phyloP scores from a whole-genome alignment of 2,329 filamentous ascomycete species.

The Orbilia oligospora region DNA sequence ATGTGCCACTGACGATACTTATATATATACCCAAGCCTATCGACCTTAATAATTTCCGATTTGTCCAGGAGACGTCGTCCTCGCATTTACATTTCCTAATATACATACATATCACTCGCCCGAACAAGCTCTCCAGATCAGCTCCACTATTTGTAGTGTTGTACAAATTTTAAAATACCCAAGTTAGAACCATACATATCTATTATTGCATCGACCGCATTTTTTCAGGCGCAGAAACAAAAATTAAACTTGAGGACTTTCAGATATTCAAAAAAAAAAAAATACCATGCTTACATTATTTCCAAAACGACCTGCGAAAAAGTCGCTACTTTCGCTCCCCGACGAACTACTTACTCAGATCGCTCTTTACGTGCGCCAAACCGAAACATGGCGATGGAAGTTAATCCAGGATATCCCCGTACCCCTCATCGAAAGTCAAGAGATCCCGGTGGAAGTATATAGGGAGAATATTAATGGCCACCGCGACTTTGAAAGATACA shows the following conservation, averaged over 20 bases:
- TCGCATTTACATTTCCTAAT: not conserved
- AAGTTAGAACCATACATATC: not conserved
- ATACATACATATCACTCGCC: not conserved
- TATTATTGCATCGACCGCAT: not conserved
- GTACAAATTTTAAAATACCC: not conserved
- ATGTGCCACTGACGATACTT: slow-evolving; percentile 29
- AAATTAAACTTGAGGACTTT: not conserved
- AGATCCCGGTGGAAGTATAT: slow-evolving; percentile 11
- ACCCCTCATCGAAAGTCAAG: slow-evolving; percentile 16
- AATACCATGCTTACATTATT: slow-evolving; percentile 17
- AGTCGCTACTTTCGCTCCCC: slow-evolving; percentile 45
- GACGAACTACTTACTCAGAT: slow-evolving; percentile 42
- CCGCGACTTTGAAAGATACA: slow-evolving; percentile 10
- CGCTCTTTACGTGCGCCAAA: slow-evolving; percentile 35
- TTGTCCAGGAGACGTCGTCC: not conserved
- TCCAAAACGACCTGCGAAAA: slow-evolving; percentile 13
- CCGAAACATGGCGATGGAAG: slow-evolving; percentile 14
- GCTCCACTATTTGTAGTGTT: slow-evolving; percentile 5
- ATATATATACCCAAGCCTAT: slow-evolving; percentile 4
- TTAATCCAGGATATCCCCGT: slow-evolving; percentile 12
- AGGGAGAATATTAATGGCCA: slow-evolving; percentile 2
- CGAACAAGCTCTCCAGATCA: not conserved
- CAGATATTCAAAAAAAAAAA: not conserved
- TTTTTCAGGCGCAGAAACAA: not conserved
- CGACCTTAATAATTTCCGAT: slow-evolving; percentile 19